Evolutionary conservation across 768 basidiomycete genomes (phyloP), one percentile per base, ranked within the genome.

Genomic region (Trametes elegans): DNA sequence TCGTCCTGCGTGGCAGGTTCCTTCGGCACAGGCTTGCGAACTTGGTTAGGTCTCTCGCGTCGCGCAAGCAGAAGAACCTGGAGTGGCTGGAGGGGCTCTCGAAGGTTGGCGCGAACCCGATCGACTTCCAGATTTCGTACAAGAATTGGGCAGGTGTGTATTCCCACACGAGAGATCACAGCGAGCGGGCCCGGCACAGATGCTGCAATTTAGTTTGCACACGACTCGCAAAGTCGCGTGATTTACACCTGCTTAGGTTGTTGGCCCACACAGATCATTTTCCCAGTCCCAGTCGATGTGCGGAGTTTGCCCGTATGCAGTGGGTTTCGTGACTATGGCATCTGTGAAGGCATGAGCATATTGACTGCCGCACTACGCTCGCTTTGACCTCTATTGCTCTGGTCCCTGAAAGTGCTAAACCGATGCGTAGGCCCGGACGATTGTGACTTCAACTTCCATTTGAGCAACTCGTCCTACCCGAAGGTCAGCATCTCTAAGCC

Each of bases 381-480:
- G 23, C 9, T 5, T 39, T 43, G 38, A 29, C 16, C 27, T 6
- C 21, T 13, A n/a, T 35, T 18, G 38, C 3, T 21, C n/a, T 14
- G 9, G n/a, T n/a, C n/a, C n/a, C 24, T 16, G 26, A 27, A 8
- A 14, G 26, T 44, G 8, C 42, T 45, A 21, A 39, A 27, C 29
- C 18, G 2, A 32, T 51, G n/a, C 14, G 18, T 49, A 87, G 87
- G 76, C 52, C 61, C 84, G 7, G 88, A 91, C 58, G 90, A 91
- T 39, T 77, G 79, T 38, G 90, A 93, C 68, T 84, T 84, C 62
- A 82, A 88, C 64, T 66, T 78, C 11, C 90, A 93, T 64, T 74
- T 92, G 54, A 90, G 87, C 66, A 93, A 93, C 64, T 90, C 89
- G 0, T 85, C 82, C 48, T 93, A 92, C 58, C 80, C 87, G 4